A percentile compares a stretch with the other conserved stretches of the same genome.
Evolutionary conservation across 2,329 filamentous ascomycete genomes (phyloP).

Genomic region (Neocatenulostroma microsporum): DNA sequence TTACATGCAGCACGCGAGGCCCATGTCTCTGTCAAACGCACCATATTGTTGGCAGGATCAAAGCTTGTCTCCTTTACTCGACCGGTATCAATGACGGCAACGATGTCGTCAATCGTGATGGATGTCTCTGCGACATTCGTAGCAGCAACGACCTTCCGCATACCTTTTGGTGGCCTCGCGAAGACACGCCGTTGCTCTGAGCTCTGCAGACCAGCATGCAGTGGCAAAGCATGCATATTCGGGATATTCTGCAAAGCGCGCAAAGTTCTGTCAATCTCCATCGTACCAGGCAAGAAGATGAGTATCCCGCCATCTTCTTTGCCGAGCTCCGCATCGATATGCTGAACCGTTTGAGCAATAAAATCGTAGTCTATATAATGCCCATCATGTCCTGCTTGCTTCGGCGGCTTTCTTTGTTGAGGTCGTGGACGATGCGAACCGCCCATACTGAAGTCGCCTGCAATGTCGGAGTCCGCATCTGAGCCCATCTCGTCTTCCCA

Average conservation of each 20-base stretch:
- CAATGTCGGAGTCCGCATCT: constrained; percentile 16
- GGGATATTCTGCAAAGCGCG: constrained; percentile 57
- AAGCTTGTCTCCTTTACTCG: constrained; percentile 96
- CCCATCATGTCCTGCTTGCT: constrained; percentile 8
- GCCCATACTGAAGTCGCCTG: constrained; percentile 35
- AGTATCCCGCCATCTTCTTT: constrained; percentile 75
- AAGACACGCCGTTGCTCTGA: constrained; percentile 86
- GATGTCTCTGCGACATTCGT: constrained; percentile 98
- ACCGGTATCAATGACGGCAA: constrained; percentile 91
- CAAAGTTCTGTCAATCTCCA: constrained; percentile 81
- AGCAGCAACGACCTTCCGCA: constrained; percentile 85
- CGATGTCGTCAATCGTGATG: constrained; percentile 95
- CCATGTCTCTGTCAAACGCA: constrained; percentile 90
- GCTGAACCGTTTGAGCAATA: constrained; percentile 67
- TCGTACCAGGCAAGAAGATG: constrained; percentile 88
- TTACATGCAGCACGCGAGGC: constrained; percentile 90
- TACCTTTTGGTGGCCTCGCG: constrained; percentile 62
- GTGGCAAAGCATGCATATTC: constrained; percentile 68
- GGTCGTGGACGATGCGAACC: no score
- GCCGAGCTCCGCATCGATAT: constrained; percentile 71
- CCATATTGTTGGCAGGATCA: constrained; percentile 86
- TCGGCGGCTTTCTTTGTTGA: constrained; percentile 6
- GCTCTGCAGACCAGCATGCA: constrained; percentile 87
- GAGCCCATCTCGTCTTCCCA: constrained; percentile 43
- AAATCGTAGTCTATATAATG: constrained; percentile 75